These are phyloP conservation scores for Suillus luteus DNA, from an alignment of 768 basidiomycete species.

Conservation along the genomic window DNA sequence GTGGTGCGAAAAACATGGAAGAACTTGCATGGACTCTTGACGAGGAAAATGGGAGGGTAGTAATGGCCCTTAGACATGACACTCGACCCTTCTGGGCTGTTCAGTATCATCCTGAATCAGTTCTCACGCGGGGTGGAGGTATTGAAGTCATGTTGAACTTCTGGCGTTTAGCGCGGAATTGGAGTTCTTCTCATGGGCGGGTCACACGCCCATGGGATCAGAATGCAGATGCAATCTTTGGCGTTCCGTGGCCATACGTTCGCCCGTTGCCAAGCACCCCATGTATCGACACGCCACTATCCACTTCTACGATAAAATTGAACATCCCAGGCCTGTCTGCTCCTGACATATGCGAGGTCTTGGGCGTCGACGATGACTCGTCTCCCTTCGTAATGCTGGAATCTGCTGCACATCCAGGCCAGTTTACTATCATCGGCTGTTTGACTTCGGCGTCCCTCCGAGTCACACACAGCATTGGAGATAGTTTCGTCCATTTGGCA, in stretches of 20 bases:
- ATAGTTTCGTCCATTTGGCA: conserved; percentile 48
- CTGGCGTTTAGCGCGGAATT: conserved; percentile 65
- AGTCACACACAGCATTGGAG: conserved; percentile 58
- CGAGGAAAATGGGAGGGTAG: conserved; percentile 62
- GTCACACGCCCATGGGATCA: conserved; percentile 43
- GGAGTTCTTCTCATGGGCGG: conserved; percentile 48
- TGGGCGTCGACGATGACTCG: conserved; percentile 58
- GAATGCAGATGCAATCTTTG: conserved; percentile 39
- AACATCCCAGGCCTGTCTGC: conserved; percentile 45
- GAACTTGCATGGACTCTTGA: conserved; percentile 68
- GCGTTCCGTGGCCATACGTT: conserved; percentile 60
- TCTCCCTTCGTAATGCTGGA: conserved; percentile 74
- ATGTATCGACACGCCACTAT: conserved; percentile 14
- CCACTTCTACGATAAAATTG: conserved; percentile 38
- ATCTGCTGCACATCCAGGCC: conserved; percentile 74
- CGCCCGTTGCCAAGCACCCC: conserved; percentile 28
- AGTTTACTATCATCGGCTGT: conserved; percentile 71
- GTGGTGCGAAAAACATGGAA: conserved; percentile 51
- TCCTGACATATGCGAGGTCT: conserved; percentile 56
- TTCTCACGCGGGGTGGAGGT: conserved; percentile 70
- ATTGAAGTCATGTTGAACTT: conserved; percentile 71
- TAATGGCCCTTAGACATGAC: conserved; percentile 74
- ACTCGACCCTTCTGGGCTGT: conserved; percentile 81
- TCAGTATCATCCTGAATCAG: conserved; percentile 88
- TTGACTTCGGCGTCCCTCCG: conserved; percentile 54